Evolutionary conservation across 2,329 filamentous ascomycete species (phyloP).

Genomic region (Monascus ruber): DNA sequence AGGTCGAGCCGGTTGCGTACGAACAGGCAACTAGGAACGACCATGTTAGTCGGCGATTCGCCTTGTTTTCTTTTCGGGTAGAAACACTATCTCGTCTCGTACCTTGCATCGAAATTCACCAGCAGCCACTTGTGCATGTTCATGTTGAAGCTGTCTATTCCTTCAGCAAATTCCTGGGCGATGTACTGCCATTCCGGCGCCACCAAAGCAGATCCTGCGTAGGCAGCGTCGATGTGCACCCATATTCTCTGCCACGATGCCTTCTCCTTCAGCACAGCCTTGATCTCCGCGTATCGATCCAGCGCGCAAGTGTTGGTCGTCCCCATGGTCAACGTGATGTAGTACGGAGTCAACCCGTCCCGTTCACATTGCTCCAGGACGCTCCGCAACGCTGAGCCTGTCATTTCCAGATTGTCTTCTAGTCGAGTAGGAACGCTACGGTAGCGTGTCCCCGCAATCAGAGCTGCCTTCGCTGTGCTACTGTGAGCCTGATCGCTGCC

Average conservation of each 20-base stretch:
- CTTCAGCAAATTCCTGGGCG: slow-evolving; percentile 43
- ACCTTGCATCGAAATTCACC: slow-evolving; percentile 72
- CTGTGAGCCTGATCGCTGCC: slow-evolving; percentile 72
- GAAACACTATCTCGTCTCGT: slow-evolving; percentile 2
- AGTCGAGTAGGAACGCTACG: slow-evolving; percentile 53
- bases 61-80: too few species aligned
- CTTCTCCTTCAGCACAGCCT: slow-evolving; percentile 37
- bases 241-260: slow-evolving; percentile 52
- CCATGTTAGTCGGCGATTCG: too few species aligned
- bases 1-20: slow-evolving; percentile 64
- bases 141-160: slow-evolving; percentile 81
- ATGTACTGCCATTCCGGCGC: slow-evolving; percentile 69
- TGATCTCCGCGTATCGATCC: slow-evolving; percentile 67
- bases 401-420: slow-evolving; percentile 59
- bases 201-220: slow-evolving; percentile 75
- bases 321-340: slow-evolving; percentile 70
- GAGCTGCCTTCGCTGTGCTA: slow-evolving; percentile 74
- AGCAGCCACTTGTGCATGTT: slow-evolving; percentile 98
- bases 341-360: slow-evolving; percentile 72
- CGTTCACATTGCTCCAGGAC: slow-evolving; percentile 55
- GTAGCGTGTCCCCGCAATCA: slow-evolving; percentile 76
- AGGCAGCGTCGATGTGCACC: slow-evolving; percentile 91
- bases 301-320: slow-evolving; percentile 81
- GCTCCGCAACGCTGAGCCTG: slow-evolving; percentile 47
- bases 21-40: slow-evolving; percentile 55